Evolutionary conservation across 2,329 filamentous ascomycete genomes (phyloP).

Genomic region (Mollisiaceae sp.): DNA sequence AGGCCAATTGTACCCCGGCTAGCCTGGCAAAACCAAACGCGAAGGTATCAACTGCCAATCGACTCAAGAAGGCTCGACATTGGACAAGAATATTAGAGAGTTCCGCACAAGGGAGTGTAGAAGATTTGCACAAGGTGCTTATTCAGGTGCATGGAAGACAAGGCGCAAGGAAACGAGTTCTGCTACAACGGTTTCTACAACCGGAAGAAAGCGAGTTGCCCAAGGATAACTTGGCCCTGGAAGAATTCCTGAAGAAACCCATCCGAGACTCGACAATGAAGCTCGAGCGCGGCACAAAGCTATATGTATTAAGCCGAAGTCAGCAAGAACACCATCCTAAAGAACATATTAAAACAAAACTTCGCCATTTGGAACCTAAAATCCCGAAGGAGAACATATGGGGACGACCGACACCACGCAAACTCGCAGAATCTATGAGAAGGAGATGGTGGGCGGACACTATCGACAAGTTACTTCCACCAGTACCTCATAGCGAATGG

Average conservation of each 20-base stretch:
- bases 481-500: conserved; percentile 60
- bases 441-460: conserved; percentile 54
- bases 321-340: conserved; percentile 30
- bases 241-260: conserved; percentile 36
- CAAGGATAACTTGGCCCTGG: conserved; percentile 49
- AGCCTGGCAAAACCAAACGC: conserved; percentile 1
- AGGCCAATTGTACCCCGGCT: conserved; percentile 11
- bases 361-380: conserved; percentile 39
- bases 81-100: conserved; percentile 56
- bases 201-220: conserved; percentile 44
- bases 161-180: conserved; percentile 56
- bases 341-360: conserved; percentile 20
- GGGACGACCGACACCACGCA: conserved; percentile 51
- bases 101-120: conserved; percentile 56
- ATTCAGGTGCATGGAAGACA: conserved; percentile 56
- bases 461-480: conserved; percentile 57
- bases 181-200: conserved; percentile 50
- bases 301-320: conserved; percentile 35
- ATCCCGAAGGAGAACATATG: conserved; percentile 55
- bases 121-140: conserved; percentile 55
- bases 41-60: conserved; percentile 33
- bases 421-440: conserved; percentile 49
- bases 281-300: conserved; percentile 24
- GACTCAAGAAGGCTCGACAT: conserved; percentile 46
- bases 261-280: neutral